A percentile compares a stretch with the other conserved stretches of the same genome.
Conservation (phyloP, 441 rosid species). For the Arabidopsis hybrid region DNA sequence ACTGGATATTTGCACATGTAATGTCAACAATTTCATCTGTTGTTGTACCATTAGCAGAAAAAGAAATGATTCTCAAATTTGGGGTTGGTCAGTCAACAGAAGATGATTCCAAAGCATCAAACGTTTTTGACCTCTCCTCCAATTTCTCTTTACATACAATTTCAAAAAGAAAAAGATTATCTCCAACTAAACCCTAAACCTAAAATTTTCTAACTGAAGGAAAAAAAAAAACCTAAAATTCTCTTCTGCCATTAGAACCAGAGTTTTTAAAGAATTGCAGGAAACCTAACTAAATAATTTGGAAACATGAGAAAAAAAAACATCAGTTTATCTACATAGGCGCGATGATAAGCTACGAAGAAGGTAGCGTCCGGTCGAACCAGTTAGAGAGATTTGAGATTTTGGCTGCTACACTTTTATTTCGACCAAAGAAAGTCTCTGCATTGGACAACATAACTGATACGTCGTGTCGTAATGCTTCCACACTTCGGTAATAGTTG, state of each 20-base stretch:
- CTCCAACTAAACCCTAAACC: conserved; percentile 27
- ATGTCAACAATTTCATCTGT: background rate
- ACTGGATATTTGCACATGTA: background rate
- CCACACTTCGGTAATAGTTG: conserved; percentile 82
- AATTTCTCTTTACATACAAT: conserved; percentile 35
- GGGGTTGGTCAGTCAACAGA: conserved; percentile 6
- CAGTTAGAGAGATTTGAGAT: conserved; percentile 67
- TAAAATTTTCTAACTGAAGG: conserved; percentile 10
- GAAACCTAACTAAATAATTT: conserved; percentile 35
- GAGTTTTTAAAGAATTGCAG: background rate
- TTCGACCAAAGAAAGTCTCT: conserved; percentile 66
- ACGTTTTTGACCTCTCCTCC: conserved; percentile 9
- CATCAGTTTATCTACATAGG: conserved; percentile 29
- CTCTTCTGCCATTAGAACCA: conserved; percentile 20
- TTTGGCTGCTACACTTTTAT: conserved; percentile 61
- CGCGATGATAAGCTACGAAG: conserved; percentile 48
- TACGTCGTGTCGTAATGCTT: conserved; percentile 81
- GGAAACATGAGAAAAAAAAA: conserved; percentile 12
- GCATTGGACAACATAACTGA: conserved; percentile 75
- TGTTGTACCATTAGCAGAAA: background rate
- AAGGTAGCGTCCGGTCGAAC: conserved; percentile 55
- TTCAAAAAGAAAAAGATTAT: background rate
- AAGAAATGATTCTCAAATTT: background rate
- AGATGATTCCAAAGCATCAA: conserved; percentile 5
- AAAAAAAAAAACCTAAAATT: background rate